A percentile compares a stretch with the other conserved stretches of the same genome.
Conservation (phyloP, 2,329 filamentous ascomycete genomes). For the Trichocomaceae sp. region DNA sequence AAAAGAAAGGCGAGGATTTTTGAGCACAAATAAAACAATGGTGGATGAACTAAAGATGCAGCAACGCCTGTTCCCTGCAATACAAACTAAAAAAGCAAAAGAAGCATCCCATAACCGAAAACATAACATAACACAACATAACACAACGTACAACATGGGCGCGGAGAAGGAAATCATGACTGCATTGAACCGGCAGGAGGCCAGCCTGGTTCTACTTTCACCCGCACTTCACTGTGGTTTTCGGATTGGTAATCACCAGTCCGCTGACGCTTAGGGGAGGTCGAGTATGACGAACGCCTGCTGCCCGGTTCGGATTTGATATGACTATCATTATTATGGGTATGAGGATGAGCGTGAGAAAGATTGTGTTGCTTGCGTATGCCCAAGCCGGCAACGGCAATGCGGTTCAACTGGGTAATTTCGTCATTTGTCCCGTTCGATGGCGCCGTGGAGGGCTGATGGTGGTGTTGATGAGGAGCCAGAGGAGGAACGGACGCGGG, state of each 20-base stretch:
- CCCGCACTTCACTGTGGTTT: background rate
- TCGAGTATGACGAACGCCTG: background rate
- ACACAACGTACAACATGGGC: background rate
- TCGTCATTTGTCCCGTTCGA: conserved; percentile 26
- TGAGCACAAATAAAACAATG: background rate
- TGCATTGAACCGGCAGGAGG: background rate
- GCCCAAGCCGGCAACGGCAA: conserved; percentile 38
- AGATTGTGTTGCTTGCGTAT: conserved; percentile 36
- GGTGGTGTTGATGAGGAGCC: conserved; percentile 14
- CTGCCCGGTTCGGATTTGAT: background rate
- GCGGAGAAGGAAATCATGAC: background rate
- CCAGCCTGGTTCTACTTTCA: background rate
- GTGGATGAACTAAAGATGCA: background rate
- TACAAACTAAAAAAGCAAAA: background rate
- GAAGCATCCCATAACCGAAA: background rate
- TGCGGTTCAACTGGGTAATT: conserved; percentile 38
- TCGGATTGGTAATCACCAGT: background rate
- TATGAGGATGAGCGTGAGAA: background rate
- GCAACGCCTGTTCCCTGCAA: background rate
- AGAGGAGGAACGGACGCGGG: conserved; percentile 10
- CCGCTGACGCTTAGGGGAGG: background rate
- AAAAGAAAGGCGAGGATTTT: background rate
- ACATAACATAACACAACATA: too few species aligned
- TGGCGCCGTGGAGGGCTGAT: conserved; percentile 11
- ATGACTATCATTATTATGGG: background rate